Evolutionary conservation across 345 rosid genomes (phyloP), one percentile per base, ranked within the genome.

Genomic region (Cochlearia excelsa): DNA sequence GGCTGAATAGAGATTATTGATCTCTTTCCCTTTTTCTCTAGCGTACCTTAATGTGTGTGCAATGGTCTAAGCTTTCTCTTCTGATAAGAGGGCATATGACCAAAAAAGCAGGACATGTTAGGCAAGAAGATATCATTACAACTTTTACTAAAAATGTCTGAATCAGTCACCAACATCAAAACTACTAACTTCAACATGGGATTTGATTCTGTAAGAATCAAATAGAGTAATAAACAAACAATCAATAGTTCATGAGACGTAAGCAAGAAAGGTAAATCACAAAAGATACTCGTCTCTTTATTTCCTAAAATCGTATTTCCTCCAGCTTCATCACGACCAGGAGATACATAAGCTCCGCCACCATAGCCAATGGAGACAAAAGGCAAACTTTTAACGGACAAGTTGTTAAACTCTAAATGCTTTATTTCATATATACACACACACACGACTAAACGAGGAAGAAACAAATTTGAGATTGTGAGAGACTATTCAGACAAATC

Each of bases 341-440:
- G 51, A 30, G 50, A 57, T 66, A 57, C 63, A 66, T 7, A 26
- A 34, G 57, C 58, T 57, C 41, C 30, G 51, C 10, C 52, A 58
- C 41, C 38, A 58, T 16, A 33, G 59, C 59, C n/a, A 3, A 30
- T 8, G 43, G 60, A 29, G 48, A 59, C 9, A 58, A 67, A 66
- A 52, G 0, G 49, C 46, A 3, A 26, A 42, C 51, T 3, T 66
- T 11, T 27, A 16, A 28, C 3, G 38, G 26, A 23, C 47, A 44
- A 68, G 30, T n/a, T 52, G 44, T 33, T 30, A 31, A 46, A 68
- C 44, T 30, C 61, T 26, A 60, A 16, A 54, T 37, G 4, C 66
- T 45, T 68, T 68, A 35, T 67, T 59, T 45, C 35, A 48, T 60
- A 44, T 59, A 67, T 33, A 59, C 54, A 66, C 23, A 16, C 23